Percentiles rank a stretch among this genome's conserved stretches.
Evolutionary conservation across 495 filamentous ascomycete species (phyloP).

Genomic region (Aspergillus affinis): DNA sequence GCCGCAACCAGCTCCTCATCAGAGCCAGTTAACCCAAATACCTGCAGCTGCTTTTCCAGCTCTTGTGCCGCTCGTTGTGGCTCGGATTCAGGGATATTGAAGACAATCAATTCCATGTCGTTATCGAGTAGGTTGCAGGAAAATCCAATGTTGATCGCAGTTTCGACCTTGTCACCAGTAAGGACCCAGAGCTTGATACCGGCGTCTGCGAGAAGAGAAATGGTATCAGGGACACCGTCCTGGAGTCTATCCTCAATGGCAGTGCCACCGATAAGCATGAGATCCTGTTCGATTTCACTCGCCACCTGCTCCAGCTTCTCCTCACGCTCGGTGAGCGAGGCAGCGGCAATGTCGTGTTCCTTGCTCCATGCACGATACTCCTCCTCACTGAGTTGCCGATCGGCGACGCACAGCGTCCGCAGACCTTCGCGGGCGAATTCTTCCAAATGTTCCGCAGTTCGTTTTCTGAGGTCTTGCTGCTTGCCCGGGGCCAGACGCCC

Average conservation of each 20-base stretch:
- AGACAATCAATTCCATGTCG: conserved; percentile 92
- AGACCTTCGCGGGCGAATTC: conserved; percentile 95
- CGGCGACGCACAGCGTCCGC: conserved; percentile 92
- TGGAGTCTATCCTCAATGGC: conserved; percentile 98
- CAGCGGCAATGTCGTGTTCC: conserved; percentile 84
- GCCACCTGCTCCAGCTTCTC: conserved; percentile 91
- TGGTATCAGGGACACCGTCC: conserved; percentile 96
- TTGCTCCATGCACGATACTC: conserved; percentile 85
- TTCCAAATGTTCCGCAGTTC: conserved; percentile 92
- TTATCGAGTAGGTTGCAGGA: conserved; percentile 98
- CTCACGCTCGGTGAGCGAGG: conserved; percentile 81
- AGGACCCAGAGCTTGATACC: conserved; percentile 99
- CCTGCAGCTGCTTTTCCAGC: conserved; percentile 68
- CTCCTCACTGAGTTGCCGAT: conserved; percentile 76
- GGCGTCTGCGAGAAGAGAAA: conserved; percentile 85
- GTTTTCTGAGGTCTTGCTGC: conserved; percentile 76
- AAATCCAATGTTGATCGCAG: conserved; percentile 99
- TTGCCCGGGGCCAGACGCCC: conserved; percentile 82
- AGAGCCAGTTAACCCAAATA: conserved; percentile 79
- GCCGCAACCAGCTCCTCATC: conserved; percentile 83
- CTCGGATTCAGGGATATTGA: conserved; percentile 79
- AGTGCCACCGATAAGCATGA: conserved; percentile 89
- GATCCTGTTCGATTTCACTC: conserved; percentile 84
- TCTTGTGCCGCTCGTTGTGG: conserved; percentile 61
- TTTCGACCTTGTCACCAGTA: conserved; percentile 98